phyloP scores from a whole-genome alignment of 1,284 basidiomycete species.

The Ganoderma lucidum region DNA sequence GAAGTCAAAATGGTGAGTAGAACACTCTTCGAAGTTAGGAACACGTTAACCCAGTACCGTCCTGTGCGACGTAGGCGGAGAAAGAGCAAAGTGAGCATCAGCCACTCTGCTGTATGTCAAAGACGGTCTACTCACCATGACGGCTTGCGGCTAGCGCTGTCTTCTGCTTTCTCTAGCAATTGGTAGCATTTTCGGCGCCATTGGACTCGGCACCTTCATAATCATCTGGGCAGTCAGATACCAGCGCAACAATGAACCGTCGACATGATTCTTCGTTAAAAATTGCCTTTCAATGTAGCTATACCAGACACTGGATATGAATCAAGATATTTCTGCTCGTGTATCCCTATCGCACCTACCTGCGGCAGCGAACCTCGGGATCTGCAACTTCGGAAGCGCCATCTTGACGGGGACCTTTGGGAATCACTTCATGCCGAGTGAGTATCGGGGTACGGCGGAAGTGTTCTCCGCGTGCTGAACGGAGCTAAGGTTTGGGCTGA shows the following conservation, averaged over 20 bases:
- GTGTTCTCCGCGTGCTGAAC: not conserved
- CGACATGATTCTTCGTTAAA: not conserved
- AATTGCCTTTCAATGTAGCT: not conserved
- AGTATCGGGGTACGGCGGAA: not conserved
- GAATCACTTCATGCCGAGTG: not conserved
- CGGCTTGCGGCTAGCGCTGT: not conserved
- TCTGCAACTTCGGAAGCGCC: not conserved
- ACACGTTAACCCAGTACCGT: not conserved
- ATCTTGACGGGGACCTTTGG: not conserved
- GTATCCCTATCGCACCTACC: not conserved
- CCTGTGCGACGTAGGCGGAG: not conserved
- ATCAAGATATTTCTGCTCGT: not conserved
- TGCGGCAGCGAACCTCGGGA: not conserved
- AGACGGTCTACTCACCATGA: not conserved
- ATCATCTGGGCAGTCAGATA: constrained; percentile 12
- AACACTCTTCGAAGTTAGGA: not conserved
- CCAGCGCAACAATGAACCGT: constrained; percentile 8
- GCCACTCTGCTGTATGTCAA: not conserved
- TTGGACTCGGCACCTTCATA: constrained; percentile 2
- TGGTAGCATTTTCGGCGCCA: constrained; percentile 8
- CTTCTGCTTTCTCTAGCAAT: constrained; percentile 3
- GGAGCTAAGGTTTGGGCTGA: not conserved
- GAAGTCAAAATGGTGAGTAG: not conserved
- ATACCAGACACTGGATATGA: not conserved
- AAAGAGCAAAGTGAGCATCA: not conserved